Evolutionary conservation across 2,329 filamentous ascomycete species (phyloP).

Genomic region (Trichoderma koningiopsis): DNA sequence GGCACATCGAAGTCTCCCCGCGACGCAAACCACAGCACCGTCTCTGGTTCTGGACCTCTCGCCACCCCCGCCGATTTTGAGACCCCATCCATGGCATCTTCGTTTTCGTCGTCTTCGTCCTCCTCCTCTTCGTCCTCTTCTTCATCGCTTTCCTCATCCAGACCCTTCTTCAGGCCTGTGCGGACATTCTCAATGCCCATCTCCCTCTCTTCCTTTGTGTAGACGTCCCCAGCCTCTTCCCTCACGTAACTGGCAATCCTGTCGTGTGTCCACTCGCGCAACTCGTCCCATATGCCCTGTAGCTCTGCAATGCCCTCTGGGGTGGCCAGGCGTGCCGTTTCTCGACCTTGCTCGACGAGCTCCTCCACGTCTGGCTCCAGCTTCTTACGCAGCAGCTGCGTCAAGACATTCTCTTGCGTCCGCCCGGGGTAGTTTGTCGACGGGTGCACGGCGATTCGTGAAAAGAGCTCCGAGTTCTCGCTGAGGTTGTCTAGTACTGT

Average conservation of each 20-base stretch:
- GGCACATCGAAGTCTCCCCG: conserved; percentile 50
- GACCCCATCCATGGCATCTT: conserved; percentile 35
- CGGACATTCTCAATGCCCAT: conserved; percentile 68
- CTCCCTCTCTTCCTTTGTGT: conserved; percentile 70
- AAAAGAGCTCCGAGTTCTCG: conserved; percentile 68
- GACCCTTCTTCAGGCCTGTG: conserved; percentile 65
- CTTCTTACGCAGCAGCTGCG: conserved; percentile 78
- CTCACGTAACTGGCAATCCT: conserved; percentile 47
- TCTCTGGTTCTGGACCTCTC: conserved; percentile 48
- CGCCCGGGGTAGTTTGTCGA: conserved; percentile 73
- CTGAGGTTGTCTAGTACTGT: conserved; percentile 66
- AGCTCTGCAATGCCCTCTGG: conserved; percentile 50
- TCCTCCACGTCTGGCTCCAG: conserved; percentile 76
- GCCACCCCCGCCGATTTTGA: conserved; percentile 34
- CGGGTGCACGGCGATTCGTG: conserved; percentile 72
- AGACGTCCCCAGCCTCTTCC: conserved; percentile 60
- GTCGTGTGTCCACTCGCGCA: conserved; percentile 45
- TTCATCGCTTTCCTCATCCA: conserved; percentile 55
- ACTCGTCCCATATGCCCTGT: conserved; percentile 59
- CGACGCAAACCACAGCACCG: conserved; percentile 50
- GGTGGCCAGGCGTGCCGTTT: conserved; percentile 44
- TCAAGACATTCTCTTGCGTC: conserved; percentile 66
- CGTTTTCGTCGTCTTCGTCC: conserved; percentile 46
- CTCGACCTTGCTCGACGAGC: conserved; percentile 66
- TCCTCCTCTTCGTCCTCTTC: conserved; percentile 64